phyloP scores from a whole-genome alignment of 169 alveolate genomes.

The Babesia sp. region DNA sequence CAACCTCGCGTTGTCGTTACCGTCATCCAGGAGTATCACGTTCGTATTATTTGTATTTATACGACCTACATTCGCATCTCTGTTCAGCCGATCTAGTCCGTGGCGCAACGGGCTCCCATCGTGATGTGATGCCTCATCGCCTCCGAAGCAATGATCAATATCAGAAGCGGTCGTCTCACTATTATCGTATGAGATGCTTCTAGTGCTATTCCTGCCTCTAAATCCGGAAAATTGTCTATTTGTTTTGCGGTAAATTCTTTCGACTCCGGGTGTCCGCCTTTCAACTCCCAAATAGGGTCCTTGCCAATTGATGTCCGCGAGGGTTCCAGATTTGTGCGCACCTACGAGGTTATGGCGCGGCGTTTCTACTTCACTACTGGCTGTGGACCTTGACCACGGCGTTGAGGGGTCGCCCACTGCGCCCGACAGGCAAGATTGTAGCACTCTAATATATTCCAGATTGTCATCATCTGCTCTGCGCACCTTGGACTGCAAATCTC shows the following conservation, averaged over 20 bases:
- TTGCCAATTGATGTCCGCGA: neutral
- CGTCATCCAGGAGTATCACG: slow-evolving; percentile 10
- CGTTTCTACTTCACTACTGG: slow-evolving; percentile 10
- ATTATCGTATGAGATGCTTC: neutral
- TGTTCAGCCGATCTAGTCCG: no score
- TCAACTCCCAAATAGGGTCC: neutral
- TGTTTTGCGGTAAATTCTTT: neutral
- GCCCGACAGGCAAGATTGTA: slow-evolving; percentile 32
- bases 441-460: slow-evolving; percentile 16
- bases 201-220: neutral
- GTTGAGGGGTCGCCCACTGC: neutral
- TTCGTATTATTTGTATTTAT: neutral
- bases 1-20: slow-evolving; percentile 9
- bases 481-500: neutral
- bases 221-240: neutral
- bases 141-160: neutral
- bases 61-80: neutral
- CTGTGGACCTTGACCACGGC: slow-evolving; percentile 28
- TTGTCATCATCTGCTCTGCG: neutral
- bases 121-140: neutral
- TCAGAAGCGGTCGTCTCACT: neutral
- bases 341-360: neutral
- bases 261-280: neutral
- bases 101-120: neutral
- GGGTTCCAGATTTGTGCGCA: neutral